Base-by-base conservation (phyloP, 371 early-diverging fungal genomes). In the Circinella umbellata region DNA sequence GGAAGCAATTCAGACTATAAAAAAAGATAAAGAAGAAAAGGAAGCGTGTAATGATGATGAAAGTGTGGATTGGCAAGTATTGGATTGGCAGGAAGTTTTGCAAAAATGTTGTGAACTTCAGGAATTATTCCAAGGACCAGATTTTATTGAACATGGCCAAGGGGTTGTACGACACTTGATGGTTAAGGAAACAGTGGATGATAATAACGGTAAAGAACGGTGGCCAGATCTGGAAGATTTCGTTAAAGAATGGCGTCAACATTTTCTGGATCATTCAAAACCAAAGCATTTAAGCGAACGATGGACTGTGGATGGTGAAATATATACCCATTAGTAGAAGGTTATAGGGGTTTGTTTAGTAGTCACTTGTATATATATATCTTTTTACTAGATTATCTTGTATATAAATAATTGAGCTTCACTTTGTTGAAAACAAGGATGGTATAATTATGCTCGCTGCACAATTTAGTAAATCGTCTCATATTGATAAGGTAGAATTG, bases 61-160 rank as follows among this genome's bases (percentile, higher is more conserved):
- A 47, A 37, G 9, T 34, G 42, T 48, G 17, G 55, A 66, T 11
- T 62, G 64, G 18, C 46, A 7, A 1, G 36, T 39, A 51, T 54
- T 69, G 27, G 20, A 69, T n/a, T 79, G 76, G 72, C 54, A 65
- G 8, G 36, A 38, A 3, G 71, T 83, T 5, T 59, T 87, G 11
- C 20, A 66, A 36, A 69, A 69, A 54, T 80, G 84, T 57, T 69
- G 74, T 48, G 73, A 63, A 15, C 66, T 88, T 53, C 71, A 77
- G 47, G 84, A 77, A 61, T 76, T 75, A 13, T 74, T 74, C 37
- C 76, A 69, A 18, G 86, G 89, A 9, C 82, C 84, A 2, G 80
- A 78, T 55, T 88, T 79, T 69, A 67, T 79, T 14, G 83, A 84
- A 17, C 89, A 89, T 60, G 88, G 88, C 1, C 73, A 84, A 34